Evolutionary conservation across 257 asterid species (phyloP).

Genomic region (Nemophila menziesii): DNA sequence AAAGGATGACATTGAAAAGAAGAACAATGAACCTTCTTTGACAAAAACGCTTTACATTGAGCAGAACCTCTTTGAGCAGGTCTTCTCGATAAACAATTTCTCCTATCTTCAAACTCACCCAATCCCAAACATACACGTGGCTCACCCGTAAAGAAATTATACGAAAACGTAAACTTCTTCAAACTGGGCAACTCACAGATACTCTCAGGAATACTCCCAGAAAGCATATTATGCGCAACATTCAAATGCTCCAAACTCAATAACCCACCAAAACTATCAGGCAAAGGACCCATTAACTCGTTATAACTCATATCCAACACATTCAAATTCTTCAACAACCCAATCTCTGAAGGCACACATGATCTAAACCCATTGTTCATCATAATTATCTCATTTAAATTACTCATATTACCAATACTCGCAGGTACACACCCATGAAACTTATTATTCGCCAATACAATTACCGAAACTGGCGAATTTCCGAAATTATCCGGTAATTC

Average conservation of each 20-base stretch:
- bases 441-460: conserved; percentile 58
- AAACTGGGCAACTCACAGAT: conserved; percentile 52
- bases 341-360: conserved; percentile 67
- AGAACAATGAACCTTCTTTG: conserved; percentile 57
- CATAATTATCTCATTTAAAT: conserved; percentile 53
- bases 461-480: conserved; percentile 81
- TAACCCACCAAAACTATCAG: conserved; percentile 51
- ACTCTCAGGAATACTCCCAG: conserved; percentile 55
- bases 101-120: conserved; percentile 43
- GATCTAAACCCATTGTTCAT: conserved; percentile 66
- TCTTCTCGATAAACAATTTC: conserved; percentile 57
- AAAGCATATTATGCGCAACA: conserved; percentile 53
- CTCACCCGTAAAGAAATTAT: conserved; percentile 74
- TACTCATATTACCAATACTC: conserved; percentile 67
- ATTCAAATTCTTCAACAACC: conserved; percentile 54
- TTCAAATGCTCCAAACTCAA: conserved; percentile 69
- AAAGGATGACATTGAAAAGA: conserved; percentile 63
- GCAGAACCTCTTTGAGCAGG: conserved; percentile 48
- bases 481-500: conserved; percentile 85
- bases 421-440: conserved; percentile 84
- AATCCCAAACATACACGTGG: conserved; percentile 55
- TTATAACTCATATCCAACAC: conserved; percentile 62
- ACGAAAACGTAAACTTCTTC: conserved; percentile 51
- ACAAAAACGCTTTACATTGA: conserved; percentile 42
- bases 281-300: conserved; percentile 53